Percentiles rank a stretch among this genome's conserved stretches.
These are phyloP conservation scores for Glycine soja DNA, from an alignment of 306 rosid species.

Conservation along the genomic window DNA sequence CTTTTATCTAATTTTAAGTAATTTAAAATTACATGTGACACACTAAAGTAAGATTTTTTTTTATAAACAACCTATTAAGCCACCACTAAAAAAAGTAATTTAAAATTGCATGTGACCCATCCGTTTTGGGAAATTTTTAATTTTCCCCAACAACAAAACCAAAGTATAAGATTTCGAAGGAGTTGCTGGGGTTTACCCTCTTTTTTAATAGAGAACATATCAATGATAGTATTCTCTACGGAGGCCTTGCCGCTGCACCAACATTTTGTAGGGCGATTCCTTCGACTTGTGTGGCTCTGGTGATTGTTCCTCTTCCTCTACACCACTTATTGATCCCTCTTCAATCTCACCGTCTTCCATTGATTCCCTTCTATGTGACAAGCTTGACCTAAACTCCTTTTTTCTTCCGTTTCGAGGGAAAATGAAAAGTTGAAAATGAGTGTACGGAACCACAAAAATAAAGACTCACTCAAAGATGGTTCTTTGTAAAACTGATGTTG, in stretches of 20 bases:
- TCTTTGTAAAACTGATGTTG: too few relatives aligned
- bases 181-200: slow-evolving; percentile 65
- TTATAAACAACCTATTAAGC: too few relatives aligned
- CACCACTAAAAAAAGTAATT: too few relatives aligned
- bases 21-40: too few relatives aligned
- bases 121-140: too few relatives aligned
- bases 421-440: too few relatives aligned
- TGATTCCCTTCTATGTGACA: not conserved
- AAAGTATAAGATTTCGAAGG: slow-evolving; percentile 73
- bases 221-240: slow-evolving; percentile 68
- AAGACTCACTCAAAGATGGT: too few relatives aligned
- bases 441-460: too few relatives aligned
- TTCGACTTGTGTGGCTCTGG: slow-evolving; percentile 45
- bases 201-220: slow-evolving; percentile 76
- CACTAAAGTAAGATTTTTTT: too few relatives aligned
- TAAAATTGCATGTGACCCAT: too few relatives aligned
- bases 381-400: not conserved
- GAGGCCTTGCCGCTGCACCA: slow-evolving; percentile 69
- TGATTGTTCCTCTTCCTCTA: slow-evolving; percentile 60
- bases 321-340: slow-evolving; percentile 64
- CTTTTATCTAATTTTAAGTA: too few relatives aligned
- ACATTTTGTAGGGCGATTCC: slow-evolving; percentile 64
- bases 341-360: slow-evolving; percentile 95
- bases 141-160: too few relatives aligned
- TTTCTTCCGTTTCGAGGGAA: not conserved